phyloP scores from a whole-genome alignment of 2,329 filamentous ascomycete genomes.

The Helotiales sp. region DNA sequence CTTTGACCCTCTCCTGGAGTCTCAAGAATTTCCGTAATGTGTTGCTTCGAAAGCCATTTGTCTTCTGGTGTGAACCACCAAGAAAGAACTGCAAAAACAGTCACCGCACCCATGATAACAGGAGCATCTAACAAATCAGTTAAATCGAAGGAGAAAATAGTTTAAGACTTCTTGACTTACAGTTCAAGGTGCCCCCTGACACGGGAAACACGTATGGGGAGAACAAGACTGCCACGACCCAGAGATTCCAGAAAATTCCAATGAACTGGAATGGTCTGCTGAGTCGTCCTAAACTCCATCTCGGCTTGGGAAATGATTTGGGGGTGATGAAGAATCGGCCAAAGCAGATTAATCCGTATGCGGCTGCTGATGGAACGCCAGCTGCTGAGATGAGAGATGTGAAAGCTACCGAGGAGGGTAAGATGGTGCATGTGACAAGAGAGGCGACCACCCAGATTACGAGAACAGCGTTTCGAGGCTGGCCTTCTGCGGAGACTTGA shows the following conservation, averaged over 20 bases:
- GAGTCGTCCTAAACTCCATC: constrained; percentile 51
- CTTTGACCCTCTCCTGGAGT: neutral
- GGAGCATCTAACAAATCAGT: constrained; percentile 48
- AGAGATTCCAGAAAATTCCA: constrained; percentile 54
- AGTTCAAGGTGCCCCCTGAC: constrained; percentile 50
- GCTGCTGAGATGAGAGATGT: constrained; percentile 59
- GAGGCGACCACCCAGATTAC: constrained; percentile 61
- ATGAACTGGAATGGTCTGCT: constrained; percentile 55
- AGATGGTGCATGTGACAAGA: constrained; percentile 61
- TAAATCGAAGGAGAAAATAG: neutral
- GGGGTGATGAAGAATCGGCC: constrained; percentile 54
- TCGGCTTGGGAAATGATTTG: constrained; percentile 52
- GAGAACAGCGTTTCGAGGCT: constrained; percentile 63
- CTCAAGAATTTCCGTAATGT: constrained; percentile 12
- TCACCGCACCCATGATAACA: constrained; percentile 56
- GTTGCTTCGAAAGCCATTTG: constrained; percentile 49
- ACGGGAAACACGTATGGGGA: constrained; percentile 54
- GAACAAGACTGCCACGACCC: constrained; percentile 54
- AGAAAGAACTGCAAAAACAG: constrained; percentile 53
- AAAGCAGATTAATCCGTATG: constrained; percentile 57
- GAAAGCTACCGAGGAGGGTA: constrained; percentile 59
- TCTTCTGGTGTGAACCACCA: constrained; percentile 55
- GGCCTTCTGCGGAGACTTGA: constrained; percentile 54
- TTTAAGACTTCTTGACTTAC: constrained; percentile 37
- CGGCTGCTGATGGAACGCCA: constrained; percentile 56